These are phyloP conservation scores for Yamadazyma blattariae DNA, from an alignment of 1,139 yeast species.

Conservation along the genomic window DNA sequence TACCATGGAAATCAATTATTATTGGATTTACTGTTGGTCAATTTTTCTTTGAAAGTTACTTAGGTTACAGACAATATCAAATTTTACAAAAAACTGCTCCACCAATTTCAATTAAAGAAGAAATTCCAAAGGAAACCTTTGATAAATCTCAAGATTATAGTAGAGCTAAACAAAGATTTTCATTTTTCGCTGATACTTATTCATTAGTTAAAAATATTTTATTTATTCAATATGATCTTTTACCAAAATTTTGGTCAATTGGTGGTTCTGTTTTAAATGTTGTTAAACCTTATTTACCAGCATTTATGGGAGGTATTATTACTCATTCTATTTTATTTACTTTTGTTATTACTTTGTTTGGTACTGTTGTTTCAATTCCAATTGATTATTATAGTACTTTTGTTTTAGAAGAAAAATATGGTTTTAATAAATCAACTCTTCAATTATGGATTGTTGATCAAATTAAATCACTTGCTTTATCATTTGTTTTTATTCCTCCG, in stretches of 20 bases:
- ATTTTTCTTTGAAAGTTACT: conserved; percentile 68
- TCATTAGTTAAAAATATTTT: conserved; percentile 55
- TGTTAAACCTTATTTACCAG: conserved; percentile 35
- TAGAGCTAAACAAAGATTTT: conserved; percentile 74
- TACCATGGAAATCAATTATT: conserved; percentile 77
- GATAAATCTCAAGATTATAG: conserved; percentile 78
- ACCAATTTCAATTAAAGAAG: conserved; percentile 64
- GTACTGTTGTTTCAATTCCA: conserved; percentile 61
- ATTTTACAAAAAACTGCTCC: conserved; percentile 54
- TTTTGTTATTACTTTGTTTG: conserved; percentile 38
- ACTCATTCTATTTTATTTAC: conserved; percentile 69
- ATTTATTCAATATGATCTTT: conserved; percentile 56
- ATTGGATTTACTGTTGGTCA: conserved; percentile 76
- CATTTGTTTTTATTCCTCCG: conserved; percentile 66
- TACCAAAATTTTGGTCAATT: conserved; percentile 67
- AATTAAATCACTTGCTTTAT: conserved; percentile 56
- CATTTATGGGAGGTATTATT: conserved; percentile 51
- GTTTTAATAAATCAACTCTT: conserved; percentile 83
- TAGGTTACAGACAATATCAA: conserved; percentile 74
- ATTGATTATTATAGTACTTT: conserved; percentile 72
- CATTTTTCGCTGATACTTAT: conserved; percentile 53
- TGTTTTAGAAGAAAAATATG: conserved; percentile 87
- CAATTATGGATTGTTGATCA: conserved; percentile 70
- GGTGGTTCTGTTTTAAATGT: conserved; percentile 42
- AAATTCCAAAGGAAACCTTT: conserved; percentile 70